Evolutionary conservation across 441 rosid species (phyloP), one percentile per base, ranked within the genome.

Genomic region (Erodium chrysanthum): DNA sequence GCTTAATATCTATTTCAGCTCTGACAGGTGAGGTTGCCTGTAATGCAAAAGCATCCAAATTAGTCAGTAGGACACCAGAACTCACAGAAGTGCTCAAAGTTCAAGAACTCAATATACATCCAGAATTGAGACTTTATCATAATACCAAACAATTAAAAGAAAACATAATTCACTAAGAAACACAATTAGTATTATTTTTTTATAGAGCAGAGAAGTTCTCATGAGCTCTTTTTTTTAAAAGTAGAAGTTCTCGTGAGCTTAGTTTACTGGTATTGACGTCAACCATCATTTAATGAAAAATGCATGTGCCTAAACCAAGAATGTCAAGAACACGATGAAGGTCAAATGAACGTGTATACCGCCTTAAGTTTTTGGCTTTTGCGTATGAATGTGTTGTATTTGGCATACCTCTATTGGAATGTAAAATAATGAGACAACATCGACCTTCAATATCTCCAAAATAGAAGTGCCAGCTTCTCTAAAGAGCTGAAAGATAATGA

Each of bases 1-100:
- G 84, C 84, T 85, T 92, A 76, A 90, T 81, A 83, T 90, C 98
- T 75, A 92, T 79, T 79, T 88, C 98, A 78, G 96, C 96, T 84
- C 96, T 84, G 73, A 92, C 63, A 40, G 93, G 95, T 62, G 84
- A 75, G 42, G 70, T 63, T 20, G 92, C 89, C 99, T 96, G 92
- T 77, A 81, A 77, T 81, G 46, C 65, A 75, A 69, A 68, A 66
- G 22, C 65, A 75, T 25, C 46, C 59, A 65, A 12, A 15, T 54
- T 61, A 59, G 60, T 54, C n/a, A 71, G 63, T 40, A 46, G 37
- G 48, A 23, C 54, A 59, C 59, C 27, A 21, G 18, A 67, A 50
- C 40, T 25, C 21, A 40, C 18, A 66, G 56, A 56, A 20, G 7
- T 0, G 29, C 23, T 18, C 29, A 65, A 65, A 35, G 40, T 27